Evolutionary conservation across 179 eudicot species (phyloP).

Genomic region (Silene vulgaris): DNA sequence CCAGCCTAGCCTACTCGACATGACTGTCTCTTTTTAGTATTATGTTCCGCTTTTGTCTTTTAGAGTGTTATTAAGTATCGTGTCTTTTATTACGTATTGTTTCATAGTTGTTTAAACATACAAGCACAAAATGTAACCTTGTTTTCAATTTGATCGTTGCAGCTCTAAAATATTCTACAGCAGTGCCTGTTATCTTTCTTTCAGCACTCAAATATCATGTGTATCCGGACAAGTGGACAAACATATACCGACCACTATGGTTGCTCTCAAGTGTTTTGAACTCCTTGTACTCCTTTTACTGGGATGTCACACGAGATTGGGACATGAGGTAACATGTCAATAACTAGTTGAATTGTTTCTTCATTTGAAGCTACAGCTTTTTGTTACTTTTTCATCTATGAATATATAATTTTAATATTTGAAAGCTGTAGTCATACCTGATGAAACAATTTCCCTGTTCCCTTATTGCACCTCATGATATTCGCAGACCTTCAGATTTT

Average conservation of each 20-base stretch:
- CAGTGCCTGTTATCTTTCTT: slow-evolving; percentile 89
- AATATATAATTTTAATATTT: too few relatives aligned
- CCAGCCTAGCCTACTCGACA: not conserved
- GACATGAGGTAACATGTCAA: slow-evolving; percentile 71
- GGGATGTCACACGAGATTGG: slow-evolving; percentile 98
- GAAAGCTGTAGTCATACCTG: not conserved
- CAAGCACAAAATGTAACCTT: slow-evolving; percentile 19
- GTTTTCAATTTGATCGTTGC: slow-evolving; percentile 32
- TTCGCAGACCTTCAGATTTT: not conserved
- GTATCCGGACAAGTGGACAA: slow-evolving; percentile 79
- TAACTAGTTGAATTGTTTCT: not conserved
- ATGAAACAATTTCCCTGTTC: not conserved
- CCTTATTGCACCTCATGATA: not conserved
- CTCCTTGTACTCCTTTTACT: slow-evolving; percentile 91
- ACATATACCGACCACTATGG: slow-evolving; percentile 84
- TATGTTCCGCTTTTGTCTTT: not conserved
- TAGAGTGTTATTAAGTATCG: not conserved
- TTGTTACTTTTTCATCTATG: not conserved
- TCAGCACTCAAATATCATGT: slow-evolving; percentile 95
- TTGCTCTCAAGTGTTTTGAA: slow-evolving; percentile 71
- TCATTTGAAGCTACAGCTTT: not conserved
- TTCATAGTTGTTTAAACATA: not conserved
- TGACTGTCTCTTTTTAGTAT: not conserved
- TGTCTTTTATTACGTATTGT: not conserved
- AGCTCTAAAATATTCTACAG: slow-evolving; percentile 95